Conservation (phyloP, 164 flowering plant species). For the Litsea cubeba region DNA sequence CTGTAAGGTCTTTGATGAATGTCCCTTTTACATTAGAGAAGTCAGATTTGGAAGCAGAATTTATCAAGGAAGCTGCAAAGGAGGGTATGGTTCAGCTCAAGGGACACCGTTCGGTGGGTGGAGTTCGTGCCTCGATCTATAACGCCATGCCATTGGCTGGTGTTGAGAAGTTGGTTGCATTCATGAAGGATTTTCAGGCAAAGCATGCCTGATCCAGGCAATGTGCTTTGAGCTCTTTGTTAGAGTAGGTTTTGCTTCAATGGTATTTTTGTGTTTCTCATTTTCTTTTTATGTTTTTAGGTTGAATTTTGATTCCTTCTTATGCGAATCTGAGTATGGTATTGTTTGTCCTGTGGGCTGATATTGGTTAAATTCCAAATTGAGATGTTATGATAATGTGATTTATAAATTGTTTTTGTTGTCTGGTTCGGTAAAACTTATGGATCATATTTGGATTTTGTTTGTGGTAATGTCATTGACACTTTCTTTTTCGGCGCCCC, state of each 20-base stretch:
- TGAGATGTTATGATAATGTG: no score
- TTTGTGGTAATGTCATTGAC: no score
- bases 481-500: no score
- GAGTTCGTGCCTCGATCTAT: constrained; percentile 95
- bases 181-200: constrained; percentile 94
- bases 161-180: constrained; percentile 87
- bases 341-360: background rate
- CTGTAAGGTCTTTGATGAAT: constrained; percentile 94
- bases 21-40: constrained; percentile 91
- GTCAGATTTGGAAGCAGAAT: constrained; percentile 78
- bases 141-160: constrained; percentile 99
- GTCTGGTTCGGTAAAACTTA: background rate
- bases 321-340: background rate
- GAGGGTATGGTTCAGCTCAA: constrained; percentile 95
- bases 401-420: background rate
- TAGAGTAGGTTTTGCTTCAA: constrained; percentile 1
- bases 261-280: background rate
- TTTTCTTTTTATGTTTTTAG: background rate
- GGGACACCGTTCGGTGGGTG: constrained; percentile 97
- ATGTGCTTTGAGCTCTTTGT: background rate
- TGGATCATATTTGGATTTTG: background rate
- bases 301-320: constrained; percentile 11
- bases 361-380: background rate
- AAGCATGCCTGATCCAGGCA: constrained; percentile 39
- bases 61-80: constrained; percentile 78